Evolutionary conservation across 2,329 filamentous ascomycete species (phyloP).

Genomic region (Xylaria sp.): DNA sequence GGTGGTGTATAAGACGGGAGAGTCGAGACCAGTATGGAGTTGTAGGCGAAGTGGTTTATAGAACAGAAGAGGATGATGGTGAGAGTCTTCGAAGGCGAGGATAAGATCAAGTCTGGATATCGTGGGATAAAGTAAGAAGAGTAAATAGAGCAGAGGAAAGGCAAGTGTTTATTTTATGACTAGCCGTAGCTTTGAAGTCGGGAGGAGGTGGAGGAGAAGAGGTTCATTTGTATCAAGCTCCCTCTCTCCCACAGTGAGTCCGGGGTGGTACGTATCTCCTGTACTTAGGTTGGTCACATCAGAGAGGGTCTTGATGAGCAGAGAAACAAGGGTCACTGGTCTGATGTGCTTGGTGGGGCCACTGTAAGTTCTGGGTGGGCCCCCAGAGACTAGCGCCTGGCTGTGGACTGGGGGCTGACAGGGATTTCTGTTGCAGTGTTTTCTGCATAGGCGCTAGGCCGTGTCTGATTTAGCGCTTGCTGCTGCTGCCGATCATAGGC

Average conservation of each 20-base stretch:
- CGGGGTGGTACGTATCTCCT: conserved; percentile 42
- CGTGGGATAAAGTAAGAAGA: conserved; percentile 16
- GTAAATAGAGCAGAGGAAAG: conserved; percentile 30
- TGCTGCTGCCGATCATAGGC: conserved; percentile 45
- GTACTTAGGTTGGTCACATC: conserved; percentile 42
- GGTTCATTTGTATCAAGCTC: conserved; percentile 50
- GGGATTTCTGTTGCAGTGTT: conserved; percentile 42
- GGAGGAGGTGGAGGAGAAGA: conserved; percentile 44
- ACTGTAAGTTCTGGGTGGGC: conserved; percentile 35
- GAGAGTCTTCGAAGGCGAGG: conserved; percentile 36
- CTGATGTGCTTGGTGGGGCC: conserved; percentile 39
- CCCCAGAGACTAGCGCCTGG: conserved; percentile 34
- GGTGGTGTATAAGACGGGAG: conserved; percentile 35
- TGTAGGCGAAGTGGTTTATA: conserved; percentile 26
- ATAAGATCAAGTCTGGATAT: conserved; percentile 31
- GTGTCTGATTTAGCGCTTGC: conserved; percentile 44
- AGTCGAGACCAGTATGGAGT: conserved; percentile 24
- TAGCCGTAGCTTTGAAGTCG: conserved; percentile 29
- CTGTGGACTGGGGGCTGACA: conserved; percentile 27
- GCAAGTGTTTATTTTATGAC: conserved; percentile 39
- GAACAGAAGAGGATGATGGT: conserved; percentile 24
- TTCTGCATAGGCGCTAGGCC: conserved; percentile 45
- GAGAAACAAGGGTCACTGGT: conserved; percentile 38
- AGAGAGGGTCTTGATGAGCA: conserved; percentile 47
- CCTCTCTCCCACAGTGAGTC: conserved; percentile 38